phyloP scores from a whole-genome alignment of 352 stramenopile species.

The Pythium utonaiense region DNA sequence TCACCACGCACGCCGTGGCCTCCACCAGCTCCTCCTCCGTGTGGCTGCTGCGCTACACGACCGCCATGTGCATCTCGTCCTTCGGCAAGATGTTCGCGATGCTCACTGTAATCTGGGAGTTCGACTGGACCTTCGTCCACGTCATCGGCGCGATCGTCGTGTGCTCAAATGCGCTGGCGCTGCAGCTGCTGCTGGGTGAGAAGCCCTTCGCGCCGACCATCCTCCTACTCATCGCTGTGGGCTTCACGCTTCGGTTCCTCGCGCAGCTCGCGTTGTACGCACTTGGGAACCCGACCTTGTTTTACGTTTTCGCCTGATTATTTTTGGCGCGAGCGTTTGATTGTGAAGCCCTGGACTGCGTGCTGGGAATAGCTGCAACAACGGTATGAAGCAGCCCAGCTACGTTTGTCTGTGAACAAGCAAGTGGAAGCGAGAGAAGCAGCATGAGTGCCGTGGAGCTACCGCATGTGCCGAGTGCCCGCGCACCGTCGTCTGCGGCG shows the following conservation, averaged over 20 bases:
- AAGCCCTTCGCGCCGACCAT: slow-evolving; percentile 25
- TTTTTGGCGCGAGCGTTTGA: slow-evolving; percentile 5
- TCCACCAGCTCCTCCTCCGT: slow-evolving; percentile 4
- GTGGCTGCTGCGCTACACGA: slow-evolving; percentile 38
- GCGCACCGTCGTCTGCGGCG: slow-evolving; percentile 38
- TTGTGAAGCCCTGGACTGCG: background rate
- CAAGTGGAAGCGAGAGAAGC: slow-evolving; percentile 1
- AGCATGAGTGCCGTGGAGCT: slow-evolving; percentile 52
- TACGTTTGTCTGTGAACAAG: background rate
- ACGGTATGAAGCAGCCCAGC: background rate
- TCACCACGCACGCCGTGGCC: slow-evolving; percentile 16
- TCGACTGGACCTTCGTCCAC: slow-evolving; percentile 82
- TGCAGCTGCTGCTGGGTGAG: slow-evolving; percentile 66
- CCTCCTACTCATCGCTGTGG: slow-evolving; percentile 31
- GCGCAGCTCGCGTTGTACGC: slow-evolving; percentile 60
- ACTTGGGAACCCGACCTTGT: slow-evolving; percentile 69
- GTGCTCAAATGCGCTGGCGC: slow-evolving; percentile 65
- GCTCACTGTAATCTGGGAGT: slow-evolving; percentile 84
- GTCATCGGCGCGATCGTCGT: slow-evolving; percentile 74
- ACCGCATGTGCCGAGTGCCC: slow-evolving; percentile 41
- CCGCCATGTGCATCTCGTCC: slow-evolving; percentile 74
- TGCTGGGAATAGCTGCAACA: slow-evolving; percentile 10
- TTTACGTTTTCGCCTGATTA: slow-evolving; percentile 64
- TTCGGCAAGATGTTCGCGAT: slow-evolving; percentile 84
- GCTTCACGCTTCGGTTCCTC: slow-evolving; percentile 35